phyloP scores from a whole-genome alignment of 2,329 filamentous ascomycete genomes.

The Scedosporium aurantiacum region DNA sequence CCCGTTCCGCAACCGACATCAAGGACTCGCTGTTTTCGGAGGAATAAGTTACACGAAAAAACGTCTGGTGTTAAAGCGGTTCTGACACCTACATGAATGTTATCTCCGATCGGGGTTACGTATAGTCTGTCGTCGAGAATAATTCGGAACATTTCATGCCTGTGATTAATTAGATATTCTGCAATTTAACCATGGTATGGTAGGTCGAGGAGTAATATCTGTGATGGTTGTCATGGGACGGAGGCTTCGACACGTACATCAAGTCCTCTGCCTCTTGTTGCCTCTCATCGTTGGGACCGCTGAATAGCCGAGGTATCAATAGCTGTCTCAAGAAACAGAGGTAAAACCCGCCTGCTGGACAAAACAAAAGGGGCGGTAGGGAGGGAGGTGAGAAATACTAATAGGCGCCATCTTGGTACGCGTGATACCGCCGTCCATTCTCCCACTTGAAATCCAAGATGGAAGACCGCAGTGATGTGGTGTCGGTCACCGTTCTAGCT shows the following conservation, averaged over 20 bases:
- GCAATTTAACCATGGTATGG: neutral
- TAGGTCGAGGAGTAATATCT: constrained; percentile 5
- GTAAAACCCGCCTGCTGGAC: neutral
- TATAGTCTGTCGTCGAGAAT: constrained; percentile 32
- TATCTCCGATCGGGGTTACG: constrained; percentile 29
- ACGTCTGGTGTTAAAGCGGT: neutral
- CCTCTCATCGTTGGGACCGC: constrained; percentile 17
- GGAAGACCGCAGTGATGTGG: constrained; percentile 26
- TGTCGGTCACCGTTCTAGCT: constrained; percentile 3
- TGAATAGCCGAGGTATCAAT: neutral
- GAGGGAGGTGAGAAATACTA: neutral
- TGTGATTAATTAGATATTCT: neutral
- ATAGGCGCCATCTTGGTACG: constrained; percentile 31
- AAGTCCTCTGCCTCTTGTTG: constrained; percentile 19
- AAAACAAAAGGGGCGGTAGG: neutral
- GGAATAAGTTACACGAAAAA: neutral
- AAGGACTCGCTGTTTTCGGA: constrained; percentile 29
- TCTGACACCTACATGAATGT: neutral
- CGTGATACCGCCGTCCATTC: constrained; percentile 36
- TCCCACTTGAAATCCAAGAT: constrained; percentile 32
- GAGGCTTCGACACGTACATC: constrained; percentile 10
- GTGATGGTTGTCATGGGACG: neutral
- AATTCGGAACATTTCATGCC: constrained; percentile 39
- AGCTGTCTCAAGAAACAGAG: neutral
- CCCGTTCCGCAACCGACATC: constrained; percentile 52